phyloP scores from a whole-genome alignment of 768 basidiomycete genomes.

The Leucocoprinus sp. region DNA sequence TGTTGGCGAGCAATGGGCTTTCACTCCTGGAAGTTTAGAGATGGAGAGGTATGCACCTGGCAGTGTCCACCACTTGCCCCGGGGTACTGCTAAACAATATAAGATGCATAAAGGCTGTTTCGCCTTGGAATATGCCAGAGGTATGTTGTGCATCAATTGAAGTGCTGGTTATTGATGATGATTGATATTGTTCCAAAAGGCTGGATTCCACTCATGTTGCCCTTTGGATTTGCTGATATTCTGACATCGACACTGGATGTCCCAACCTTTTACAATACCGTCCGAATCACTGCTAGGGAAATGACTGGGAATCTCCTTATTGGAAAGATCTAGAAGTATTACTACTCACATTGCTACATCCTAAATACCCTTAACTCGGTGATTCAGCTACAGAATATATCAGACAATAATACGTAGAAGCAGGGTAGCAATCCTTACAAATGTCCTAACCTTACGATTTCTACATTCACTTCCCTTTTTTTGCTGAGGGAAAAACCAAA shows the following conservation, averaged over 20 bases:
- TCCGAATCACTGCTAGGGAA: conserved; percentile 72
- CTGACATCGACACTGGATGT: conserved; percentile 87
- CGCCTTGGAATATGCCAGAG: conserved; percentile 90
- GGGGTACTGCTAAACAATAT: conserved; percentile 91
- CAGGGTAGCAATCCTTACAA: no score
- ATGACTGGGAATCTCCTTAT: conserved; percentile 73
- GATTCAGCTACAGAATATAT: no score
- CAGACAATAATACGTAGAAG: no score
- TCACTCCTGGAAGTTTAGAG: conserved; percentile 68
- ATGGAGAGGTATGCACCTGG: conserved; percentile 85
- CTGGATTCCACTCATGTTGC: conserved; percentile 96
- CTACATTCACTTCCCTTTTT: no score
- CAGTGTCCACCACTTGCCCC: conserved; percentile 72
- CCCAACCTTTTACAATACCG: conserved; percentile 72
- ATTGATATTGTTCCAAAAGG: conserved; percentile 38
- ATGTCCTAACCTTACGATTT: no score
- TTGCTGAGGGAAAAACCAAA: no score
- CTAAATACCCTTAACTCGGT: no score
- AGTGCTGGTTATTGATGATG: background rate
- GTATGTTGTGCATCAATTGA: conserved; percentile 33
- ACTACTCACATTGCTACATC: no score
- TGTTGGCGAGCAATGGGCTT: conserved; percentile 92
- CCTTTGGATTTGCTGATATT: conserved; percentile 85
- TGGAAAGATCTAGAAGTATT: conserved; percentile 74
- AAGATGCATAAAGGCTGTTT: conserved; percentile 97